Base-by-base conservation (phyloP, 2,329 filamentous ascomycete species). In the Colletotrichum phormii region DNA sequence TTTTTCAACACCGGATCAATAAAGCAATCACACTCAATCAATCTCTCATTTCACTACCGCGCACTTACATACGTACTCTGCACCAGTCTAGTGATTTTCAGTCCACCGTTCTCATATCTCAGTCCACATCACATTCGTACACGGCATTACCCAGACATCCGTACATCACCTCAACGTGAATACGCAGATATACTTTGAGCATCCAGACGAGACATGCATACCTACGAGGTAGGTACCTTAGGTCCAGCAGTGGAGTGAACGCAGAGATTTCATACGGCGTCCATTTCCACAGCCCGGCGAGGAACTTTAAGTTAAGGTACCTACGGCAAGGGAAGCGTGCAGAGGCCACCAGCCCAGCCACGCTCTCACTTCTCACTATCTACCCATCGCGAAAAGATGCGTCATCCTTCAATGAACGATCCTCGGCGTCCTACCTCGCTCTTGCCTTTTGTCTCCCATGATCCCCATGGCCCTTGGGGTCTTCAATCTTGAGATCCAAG, bases 231-330 rank as follows among this genome's bases (percentile, higher is more conserved):
- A 42, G 13, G 13, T 42, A 42, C 15, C 37, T 42, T 42, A 13
- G 37, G 13, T 42, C 6, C 13, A 22, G 55, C 7, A 13, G 33
- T n/a, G 8, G 58, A 61, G 26, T 24, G 24, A 42, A 59, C 13
- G 58, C 65, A 68, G 58, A 57, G 49, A 57, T 68, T 68, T 61
- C 42, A 63, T 26, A 68, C 58, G 49, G 33, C 58, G 49, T 26
- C 37, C 26, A 29, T 29, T 29, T 29, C 26, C 13, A 42, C 37
- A 42, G 37, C 8, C 61, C 33, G 33, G 58, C 65, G 55, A 46
- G 58, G 58, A 68, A 29, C 5, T 26, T 58, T 35, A 62, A 46
- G 49, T 37, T 55, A 67, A 61, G 55, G 64, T 67, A 54, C 26
- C 26, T 29, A 29, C 35, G 64, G 64, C 57, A 22, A 61, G 62